phyloP scores from a whole-genome alignment of 768 basidiomycete genomes.

The Leccinum variicolor region DNA sequence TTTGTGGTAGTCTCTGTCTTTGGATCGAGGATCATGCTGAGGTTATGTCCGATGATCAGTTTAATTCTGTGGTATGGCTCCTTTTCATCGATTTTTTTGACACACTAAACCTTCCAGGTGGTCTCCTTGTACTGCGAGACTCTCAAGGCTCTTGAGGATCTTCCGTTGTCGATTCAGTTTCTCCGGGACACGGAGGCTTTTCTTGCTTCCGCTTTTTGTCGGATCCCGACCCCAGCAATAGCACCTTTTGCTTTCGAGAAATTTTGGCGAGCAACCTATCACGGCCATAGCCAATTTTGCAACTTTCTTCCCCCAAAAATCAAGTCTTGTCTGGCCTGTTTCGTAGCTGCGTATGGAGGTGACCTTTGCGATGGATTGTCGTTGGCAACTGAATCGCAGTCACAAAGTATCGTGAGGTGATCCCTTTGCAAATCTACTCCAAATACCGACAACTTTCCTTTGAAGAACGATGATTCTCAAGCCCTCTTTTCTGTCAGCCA shows the following conservation, averaged over 20 bases:
- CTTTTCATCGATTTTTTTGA: background rate
- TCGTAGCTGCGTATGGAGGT: constrained; percentile 45
- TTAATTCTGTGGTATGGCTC: constrained; percentile 45
- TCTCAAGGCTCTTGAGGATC: constrained; percentile 36
- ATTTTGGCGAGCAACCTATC: constrained; percentile 60
- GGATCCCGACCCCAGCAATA: constrained; percentile 42
- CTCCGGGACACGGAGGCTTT: constrained; percentile 44
- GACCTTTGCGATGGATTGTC: constrained; percentile 46
- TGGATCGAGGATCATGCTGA: constrained; percentile 53
- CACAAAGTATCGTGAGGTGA: constrained; percentile 29
- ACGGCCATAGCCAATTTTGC: constrained; percentile 37
- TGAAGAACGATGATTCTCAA: constrained; percentile 9
- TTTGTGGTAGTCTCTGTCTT: constrained; percentile 38
- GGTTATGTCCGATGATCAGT: constrained; percentile 41
- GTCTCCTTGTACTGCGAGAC: constrained; percentile 43
- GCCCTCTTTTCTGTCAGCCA: background rate
- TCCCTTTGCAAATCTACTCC: constrained; percentile 6
- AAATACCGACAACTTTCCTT: constrained; percentile 17
- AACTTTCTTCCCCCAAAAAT: constrained; percentile 40
- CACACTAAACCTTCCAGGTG: constrained; percentile 17
- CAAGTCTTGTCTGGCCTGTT: constrained; percentile 43
- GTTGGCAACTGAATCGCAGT: constrained; percentile 34
- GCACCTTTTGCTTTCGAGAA: constrained; percentile 51
- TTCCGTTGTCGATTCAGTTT: constrained; percentile 39
- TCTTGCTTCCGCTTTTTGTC: constrained; percentile 49